phyloP scores from a whole-genome alignment of 768 basidiomycete species.

The Tubosaeta brunneosetosa region DNA sequence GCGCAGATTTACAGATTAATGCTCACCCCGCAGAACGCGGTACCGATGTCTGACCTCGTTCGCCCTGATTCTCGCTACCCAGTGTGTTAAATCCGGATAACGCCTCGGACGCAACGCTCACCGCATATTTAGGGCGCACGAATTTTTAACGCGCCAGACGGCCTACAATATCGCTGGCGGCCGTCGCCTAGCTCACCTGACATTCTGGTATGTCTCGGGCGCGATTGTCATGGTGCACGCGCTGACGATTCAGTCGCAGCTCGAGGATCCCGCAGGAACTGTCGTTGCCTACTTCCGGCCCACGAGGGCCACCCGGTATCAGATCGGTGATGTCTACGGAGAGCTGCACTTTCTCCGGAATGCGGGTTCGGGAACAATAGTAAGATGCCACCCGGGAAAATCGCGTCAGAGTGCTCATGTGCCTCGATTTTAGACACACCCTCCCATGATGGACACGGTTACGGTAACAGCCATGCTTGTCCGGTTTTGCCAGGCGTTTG shows the following conservation, averaged over 20 bases:
- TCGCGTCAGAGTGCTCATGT: conserved; percentile 22
- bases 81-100: conserved; percentile 38
- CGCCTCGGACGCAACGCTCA: conserved; percentile 13
- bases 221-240: conserved; percentile 1
- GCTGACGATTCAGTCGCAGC: conserved; percentile 37
- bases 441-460: conserved; percentile 87
- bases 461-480: conserved; percentile 83
- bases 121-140: conserved; percentile 48
- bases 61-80: conserved; percentile 59
- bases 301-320: conserved; percentile 72
- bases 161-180: conserved; percentile 75
- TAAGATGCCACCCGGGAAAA: conserved; percentile 32
- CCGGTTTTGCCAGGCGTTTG: conserved; percentile 61
- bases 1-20: conserved; percentile 23
- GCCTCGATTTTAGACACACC: conserved; percentile 57
- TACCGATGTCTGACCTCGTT: conserved; percentile 81
- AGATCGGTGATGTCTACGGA: conserved; percentile 81
- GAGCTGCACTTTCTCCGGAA: conserved; percentile 79
- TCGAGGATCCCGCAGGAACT: conserved; percentile 64
- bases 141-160: conserved; percentile 79
- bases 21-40: conserved; percentile 50
- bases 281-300: conserved; percentile 79
- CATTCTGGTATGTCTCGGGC: conserved; percentile 46
- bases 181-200: conserved; percentile 57
- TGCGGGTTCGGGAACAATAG: conserved; percentile 79